Evolutionary conservation across 2,329 filamentous ascomycete species (phyloP).

Genomic region (Byssoonygena ceratinophila): DNA sequence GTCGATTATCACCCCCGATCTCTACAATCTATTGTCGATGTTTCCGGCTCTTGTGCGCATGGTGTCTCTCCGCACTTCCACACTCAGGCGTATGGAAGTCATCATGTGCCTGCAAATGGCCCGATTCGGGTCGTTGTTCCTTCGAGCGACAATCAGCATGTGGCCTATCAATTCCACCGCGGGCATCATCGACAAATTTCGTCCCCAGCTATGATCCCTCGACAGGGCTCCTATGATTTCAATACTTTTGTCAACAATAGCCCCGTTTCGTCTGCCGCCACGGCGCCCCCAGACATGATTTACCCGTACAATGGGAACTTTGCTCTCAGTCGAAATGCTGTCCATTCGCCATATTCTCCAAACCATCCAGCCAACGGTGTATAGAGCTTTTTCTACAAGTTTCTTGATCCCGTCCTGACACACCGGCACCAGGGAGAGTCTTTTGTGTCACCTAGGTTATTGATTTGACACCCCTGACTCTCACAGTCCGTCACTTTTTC

Average conservation of each 20-base stretch:
- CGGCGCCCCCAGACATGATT: constrained; percentile 22
- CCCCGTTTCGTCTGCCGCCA: constrained; percentile 23
- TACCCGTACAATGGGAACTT: constrained; percentile 21
- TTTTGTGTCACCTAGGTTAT: no score
- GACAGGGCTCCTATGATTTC: constrained; percentile 32
- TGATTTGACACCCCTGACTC: no score
- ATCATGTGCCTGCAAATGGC: not conserved
- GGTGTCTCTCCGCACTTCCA: constrained; percentile 37
- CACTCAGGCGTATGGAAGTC: constrained; percentile 11
- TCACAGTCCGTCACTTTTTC: not conserved
- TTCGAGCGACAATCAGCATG: constrained; percentile 2
- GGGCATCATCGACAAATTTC: constrained; percentile 28
- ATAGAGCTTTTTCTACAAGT: not conserved
- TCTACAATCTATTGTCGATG: constrained; percentile 40
- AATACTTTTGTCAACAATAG: constrained; percentile 24
- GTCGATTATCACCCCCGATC: constrained; percentile 41
- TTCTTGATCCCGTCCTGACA: no score
- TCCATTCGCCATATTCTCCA: constrained; percentile 16
- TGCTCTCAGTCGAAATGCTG: constrained; percentile 3
- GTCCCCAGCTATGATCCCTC: constrained; percentile 15
- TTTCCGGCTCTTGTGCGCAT: constrained; percentile 36
- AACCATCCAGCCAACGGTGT: not conserved
- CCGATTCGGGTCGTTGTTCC: constrained; percentile 3
- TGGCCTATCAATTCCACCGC: not conserved
- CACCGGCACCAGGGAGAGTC: no score